Base-by-base conservation (phyloP, 2,329 filamentous ascomycete species). In the Fusarium caatingaense region DNA sequence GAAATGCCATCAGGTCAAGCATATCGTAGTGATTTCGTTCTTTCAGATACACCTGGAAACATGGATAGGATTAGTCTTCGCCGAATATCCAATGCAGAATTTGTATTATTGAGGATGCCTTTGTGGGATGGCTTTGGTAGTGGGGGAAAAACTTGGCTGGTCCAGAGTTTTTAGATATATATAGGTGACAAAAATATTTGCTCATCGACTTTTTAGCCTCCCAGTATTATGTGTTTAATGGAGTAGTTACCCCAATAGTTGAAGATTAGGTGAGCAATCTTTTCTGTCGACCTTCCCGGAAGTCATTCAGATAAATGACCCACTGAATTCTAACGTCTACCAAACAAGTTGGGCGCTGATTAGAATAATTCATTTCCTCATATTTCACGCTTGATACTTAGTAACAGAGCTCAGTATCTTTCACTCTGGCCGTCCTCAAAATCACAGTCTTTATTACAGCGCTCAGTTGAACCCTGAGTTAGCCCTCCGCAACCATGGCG, bases 401-500 rank as follows among this genome's bases (percentile, higher is more conserved):
- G 20, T 34, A 13, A 41, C 13, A 16, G 30, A 41, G n/a, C 44
- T 8, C 16, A 21, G 5, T 13, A 25, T 21, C 25, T 1, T 11
- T 23, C 11, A 6, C 4, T 13, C 11, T n/a, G 15, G 18, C 13
- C 1, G 21, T 30, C 6, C 23, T 8, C 5, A 20, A 25, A 34
- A 11, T 13, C 6, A 8, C 27, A 21, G 23, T 23, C 11, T 8
- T 25, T 4, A 9, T 27, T n/a, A n/a, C 8, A 50, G 21, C 37
- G n/a, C 20, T 23, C 20, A 13, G 11, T 28, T 18, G 9, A 30
- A n/a, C 12, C 20, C 30, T 13, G 20, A 42, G 27, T 18, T 11
- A 37, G 40, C 16, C 48, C 40, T 34, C 10, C 28, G 18, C 42
- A 23, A 55, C 5, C 27, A 91, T 91, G 89, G 82, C 88, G 28